Base-by-base conservation (phyloP, 768 basidiomycete species). In the Kwoniella botswanensis region DNA sequence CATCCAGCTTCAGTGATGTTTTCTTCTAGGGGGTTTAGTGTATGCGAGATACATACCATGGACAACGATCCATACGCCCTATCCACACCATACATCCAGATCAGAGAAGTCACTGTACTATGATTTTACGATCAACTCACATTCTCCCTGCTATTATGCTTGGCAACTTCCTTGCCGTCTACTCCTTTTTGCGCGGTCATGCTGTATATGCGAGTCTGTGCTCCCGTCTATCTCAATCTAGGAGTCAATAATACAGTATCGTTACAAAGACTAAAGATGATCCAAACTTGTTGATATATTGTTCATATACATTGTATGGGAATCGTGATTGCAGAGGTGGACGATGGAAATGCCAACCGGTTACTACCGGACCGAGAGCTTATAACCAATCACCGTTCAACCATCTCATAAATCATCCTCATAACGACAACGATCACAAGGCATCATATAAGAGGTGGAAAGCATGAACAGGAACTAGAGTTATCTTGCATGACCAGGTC, bases 121-220 rank as follows among this genome's bases (percentile, higher is more conserved):
- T 24, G 29, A 21, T 7, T 17, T 46, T n/a, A 6, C 12, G 22
- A 50, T 10, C 55, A 4, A 61, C 67, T 65, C 43, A 78, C 79
- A 71, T 78, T 78, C 29, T 90, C 87, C 22, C 90, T 84, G 52
- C 82, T 78, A 59, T 83, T 83, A 73, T 86, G 86, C 78, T 86
- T 79, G 5, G 82, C 84, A 15, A 86, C 84, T 55, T 84, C 82
- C 35, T 80, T 77, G 26, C 79, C 80, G 63, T 81, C 78, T 0
- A 81, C 74, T 44, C 74, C 62, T 63, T 77, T 80, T 35, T 74
- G 52, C 21, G 58, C 46, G 63, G 74, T 68, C 77, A 76, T 78
- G 13, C 10, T 70, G 21, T 50, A 9, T 12, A n/a, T 50, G 4
- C 46, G 12, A 50, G 9, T 15, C 46, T 18, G 35, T 35, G 6